These are phyloP conservation scores for Panicum miliaceum DNA, from an alignment of 176 grass and related monocot species.

Conservation along the genomic window DNA sequence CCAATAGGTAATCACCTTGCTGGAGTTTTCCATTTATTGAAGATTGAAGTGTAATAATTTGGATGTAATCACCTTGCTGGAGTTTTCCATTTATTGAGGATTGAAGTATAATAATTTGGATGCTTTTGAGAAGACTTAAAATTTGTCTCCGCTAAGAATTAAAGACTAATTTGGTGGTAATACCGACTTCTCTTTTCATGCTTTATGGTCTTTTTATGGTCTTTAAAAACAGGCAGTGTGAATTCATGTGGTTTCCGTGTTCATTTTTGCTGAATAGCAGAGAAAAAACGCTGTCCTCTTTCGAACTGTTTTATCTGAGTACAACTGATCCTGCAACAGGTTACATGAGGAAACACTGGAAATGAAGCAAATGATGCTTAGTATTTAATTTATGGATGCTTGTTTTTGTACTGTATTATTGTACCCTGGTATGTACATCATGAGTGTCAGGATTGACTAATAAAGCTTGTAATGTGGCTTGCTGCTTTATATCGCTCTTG, in stretches of 20 bases:
- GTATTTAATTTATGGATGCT: too few relatives aligned
- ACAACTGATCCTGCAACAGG: background rate
- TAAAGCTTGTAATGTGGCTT: background rate
- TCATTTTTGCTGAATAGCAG: background rate
- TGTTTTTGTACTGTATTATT: background rate
- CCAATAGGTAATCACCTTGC: background rate
- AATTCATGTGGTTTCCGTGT: background rate
- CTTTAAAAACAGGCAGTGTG: too few relatives aligned
- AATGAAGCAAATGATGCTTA: background rate
- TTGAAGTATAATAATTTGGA: background rate
- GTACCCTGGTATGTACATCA: background rate
- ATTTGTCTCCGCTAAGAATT: background rate
- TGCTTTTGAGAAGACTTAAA: background rate
- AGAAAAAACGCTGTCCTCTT: too few relatives aligned
- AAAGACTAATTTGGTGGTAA: background rate
- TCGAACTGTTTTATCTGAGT: background rate
- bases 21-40: too few relatives aligned
- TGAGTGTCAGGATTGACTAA: background rate
- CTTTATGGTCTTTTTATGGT: too few relatives aligned
- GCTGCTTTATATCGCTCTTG: constrained; percentile 7
- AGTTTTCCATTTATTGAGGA: background rate
- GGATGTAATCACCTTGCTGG: background rate
- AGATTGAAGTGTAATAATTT: too few relatives aligned
- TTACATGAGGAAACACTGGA: background rate
- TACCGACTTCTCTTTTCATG: background rate